Conservation (phyloP, 225 moss, liverwort and hornwort species). For the Lunularia cruciata region DNA sequence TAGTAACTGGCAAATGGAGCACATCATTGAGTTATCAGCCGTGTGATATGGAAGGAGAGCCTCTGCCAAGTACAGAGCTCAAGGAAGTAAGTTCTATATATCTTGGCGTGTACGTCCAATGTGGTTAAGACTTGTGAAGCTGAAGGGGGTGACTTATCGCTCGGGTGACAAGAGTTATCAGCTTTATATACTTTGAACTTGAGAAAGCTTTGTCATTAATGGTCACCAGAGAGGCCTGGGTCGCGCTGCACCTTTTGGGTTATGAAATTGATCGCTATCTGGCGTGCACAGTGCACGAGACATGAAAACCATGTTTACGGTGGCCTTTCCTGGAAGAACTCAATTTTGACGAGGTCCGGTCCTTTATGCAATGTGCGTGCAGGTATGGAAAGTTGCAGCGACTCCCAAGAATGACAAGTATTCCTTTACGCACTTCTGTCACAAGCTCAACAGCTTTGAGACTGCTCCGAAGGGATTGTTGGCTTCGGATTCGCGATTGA, state of each 20-base stretch:
- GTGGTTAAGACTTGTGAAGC: too few relatives aligned
- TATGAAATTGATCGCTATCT: too few relatives aligned
- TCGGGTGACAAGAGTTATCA: too few relatives aligned
- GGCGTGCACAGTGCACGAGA: too few relatives aligned
- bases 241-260: too few relatives aligned
- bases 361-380: conserved; percentile 8
- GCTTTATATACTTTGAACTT: too few relatives aligned
- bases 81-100: conserved; percentile 51
- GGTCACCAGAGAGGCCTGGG: too few relatives aligned
- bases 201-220: too few relatives aligned
- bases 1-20: conserved; percentile 96
- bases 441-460: conserved; percentile 78
- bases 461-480: conserved; percentile 76
- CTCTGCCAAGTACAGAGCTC: conserved; percentile 69
- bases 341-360: not conserved
- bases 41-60: conserved; percentile 92
- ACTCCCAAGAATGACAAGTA: conserved; percentile 66
- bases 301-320: too few relatives aligned
- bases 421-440: conserved; percentile 76
- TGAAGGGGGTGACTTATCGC: too few relatives aligned
- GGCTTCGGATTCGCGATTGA: conserved; percentile 80
- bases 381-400: conserved; percentile 83
- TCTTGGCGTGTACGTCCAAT: not conserved
- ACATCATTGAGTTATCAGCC: conserved; percentile 75
- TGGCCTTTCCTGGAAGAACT: not conserved